These are phyloP conservation scores for Wickerhamiella lipophila DNA, from an alignment of 805 yeast species.

Conservation along the genomic window DNA sequence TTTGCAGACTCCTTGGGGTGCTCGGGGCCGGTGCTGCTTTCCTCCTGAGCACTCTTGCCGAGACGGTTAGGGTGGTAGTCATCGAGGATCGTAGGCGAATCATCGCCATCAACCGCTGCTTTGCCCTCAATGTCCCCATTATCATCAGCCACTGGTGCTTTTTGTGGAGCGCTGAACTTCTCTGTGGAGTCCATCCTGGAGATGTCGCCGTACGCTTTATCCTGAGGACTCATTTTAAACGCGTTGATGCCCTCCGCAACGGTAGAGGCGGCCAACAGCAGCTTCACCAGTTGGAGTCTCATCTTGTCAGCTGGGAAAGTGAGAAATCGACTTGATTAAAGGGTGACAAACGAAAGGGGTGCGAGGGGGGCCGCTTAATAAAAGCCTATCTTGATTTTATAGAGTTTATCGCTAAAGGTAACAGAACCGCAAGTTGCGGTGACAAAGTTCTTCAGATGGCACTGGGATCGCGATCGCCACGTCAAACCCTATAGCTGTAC, in stretches of 20 bases:
- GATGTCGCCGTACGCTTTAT: slow-evolving; percentile 20
- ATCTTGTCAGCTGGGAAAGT: slow-evolving; percentile 3
- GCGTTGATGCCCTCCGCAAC: slow-evolving; percentile 18
- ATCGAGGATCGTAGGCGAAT: slow-evolving; percentile 26
- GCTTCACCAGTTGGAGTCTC: slow-evolving; percentile 4
- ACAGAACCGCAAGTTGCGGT: too few species aligned
- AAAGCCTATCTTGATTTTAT: too few species aligned
- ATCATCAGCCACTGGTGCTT: slow-evolving; percentile 17
- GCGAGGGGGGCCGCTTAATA: background rate
- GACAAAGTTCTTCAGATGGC: too few species aligned
- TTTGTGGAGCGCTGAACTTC: slow-evolving; percentile 22
- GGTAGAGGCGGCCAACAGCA: background rate
- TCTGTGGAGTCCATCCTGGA: slow-evolving; percentile 22
- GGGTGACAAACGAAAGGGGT: background rate
- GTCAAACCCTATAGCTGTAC: too few species aligned
- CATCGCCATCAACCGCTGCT: slow-evolving; percentile 14
- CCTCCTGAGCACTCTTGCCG: slow-evolving; percentile 20
- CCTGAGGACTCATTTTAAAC: slow-evolving; percentile 28
- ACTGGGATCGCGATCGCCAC: too few species aligned
- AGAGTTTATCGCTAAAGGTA: too few species aligned
- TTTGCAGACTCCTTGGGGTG: slow-evolving; percentile 11
- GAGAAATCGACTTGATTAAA: background rate
- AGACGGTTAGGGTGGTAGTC: slow-evolving; percentile 29
- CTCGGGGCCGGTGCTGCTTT: slow-evolving; percentile 1
- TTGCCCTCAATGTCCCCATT: background rate